These are phyloP conservation scores for Teratosphaeria destructans DNA, from an alignment of 2,329 filamentous ascomycete genomes.

Conservation along the genomic window DNA sequence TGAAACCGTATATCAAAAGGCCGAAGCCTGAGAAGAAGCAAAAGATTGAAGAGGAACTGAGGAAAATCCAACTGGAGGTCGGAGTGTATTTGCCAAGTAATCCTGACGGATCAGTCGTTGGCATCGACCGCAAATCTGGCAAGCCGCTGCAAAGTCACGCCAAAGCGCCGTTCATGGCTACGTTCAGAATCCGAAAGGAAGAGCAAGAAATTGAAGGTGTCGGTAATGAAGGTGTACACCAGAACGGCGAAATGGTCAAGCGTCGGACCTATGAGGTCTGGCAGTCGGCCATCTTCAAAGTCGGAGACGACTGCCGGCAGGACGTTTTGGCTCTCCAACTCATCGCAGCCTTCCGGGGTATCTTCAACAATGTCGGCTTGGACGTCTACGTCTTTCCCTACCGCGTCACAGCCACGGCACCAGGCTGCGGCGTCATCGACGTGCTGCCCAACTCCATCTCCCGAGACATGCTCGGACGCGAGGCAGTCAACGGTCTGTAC, in stretches of 20 bases:
- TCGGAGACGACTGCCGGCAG: constrained; percentile 95
- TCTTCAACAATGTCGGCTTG: constrained; percentile 88
- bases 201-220: constrained; percentile 27
- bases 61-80: constrained; percentile 93
- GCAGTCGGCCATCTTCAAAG: constrained; percentile 99
- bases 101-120: constrained; percentile 91
- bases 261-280: constrained; percentile 70
- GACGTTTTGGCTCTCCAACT: constrained; percentile 94
- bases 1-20: constrained; percentile 84
- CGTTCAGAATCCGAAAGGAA: constrained; percentile 88
- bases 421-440: constrained; percentile 95
- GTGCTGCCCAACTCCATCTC: constrained; percentile 96
- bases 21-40: constrained; percentile 96
- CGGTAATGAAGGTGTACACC: constrained; percentile 7
- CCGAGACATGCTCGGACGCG: constrained; percentile 94
- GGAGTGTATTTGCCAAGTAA: constrained; percentile 96
- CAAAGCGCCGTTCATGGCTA: constrained; percentile 98
- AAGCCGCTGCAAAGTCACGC: constrained; percentile 96
- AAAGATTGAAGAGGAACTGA: constrained; percentile 96
- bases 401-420: constrained; percentile 91
- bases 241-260: constrained; percentile 20
- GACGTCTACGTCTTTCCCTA: constrained; percentile 97
- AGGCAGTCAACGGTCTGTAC: constrained; percentile 95
- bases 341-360: constrained; percentile 93
- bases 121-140: constrained; percentile 94